Base-by-base conservation (phyloP, 768 basidiomycete genomes). In the Porpolomopsis calyptriformis region DNA sequence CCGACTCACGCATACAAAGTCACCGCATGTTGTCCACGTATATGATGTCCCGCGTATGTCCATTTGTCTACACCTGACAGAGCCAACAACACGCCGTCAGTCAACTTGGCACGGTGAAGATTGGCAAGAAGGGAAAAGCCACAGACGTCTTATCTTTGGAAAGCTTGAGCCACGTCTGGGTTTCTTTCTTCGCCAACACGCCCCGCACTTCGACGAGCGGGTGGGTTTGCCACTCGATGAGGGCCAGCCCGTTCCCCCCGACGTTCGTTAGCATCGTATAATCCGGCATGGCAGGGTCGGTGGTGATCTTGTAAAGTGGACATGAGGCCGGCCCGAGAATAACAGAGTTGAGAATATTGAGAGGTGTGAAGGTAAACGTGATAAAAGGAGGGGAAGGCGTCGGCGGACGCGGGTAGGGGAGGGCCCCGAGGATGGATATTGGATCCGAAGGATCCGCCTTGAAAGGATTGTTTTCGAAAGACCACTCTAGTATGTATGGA, bases 371-470 rank as follows among this genome's bases (percentile, higher is more conserved):
- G 40, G 66, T 65, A 58, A 75, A 74, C 4, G 63, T 56, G 56
- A 61, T 52, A 22, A 66, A 49, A 24, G 26, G 63, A 60, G 12
- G 68, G 52, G 19, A 62, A 27, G 4, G 64, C 55, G 19, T 64
- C 49, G 42, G 14, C 24, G 64, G 47, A 19, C 61, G 44, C 0
- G 75, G 70, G 53, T 76, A 78, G 23, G 80, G 80, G 16, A 82
- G 73, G 0, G 78, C 79, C 4, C 80, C 80, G 53, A 74, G 77
- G 47, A 81, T 60, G 39, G 80, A 81, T 8, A 64, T 55, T 20
- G 47, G 45, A 33, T 50, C 48, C 20, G 22, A 14, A 9, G 33
- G 24, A 16, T 55, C 52, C 57, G 54, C 57, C 3, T 51, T 50
- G 7, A 53, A 44, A 19, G 62, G 62, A 20, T 49, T 53, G 6